Conservation (phyloP, 2,329 filamentous ascomycete species). For the Acrodontium crateriforme region DNA sequence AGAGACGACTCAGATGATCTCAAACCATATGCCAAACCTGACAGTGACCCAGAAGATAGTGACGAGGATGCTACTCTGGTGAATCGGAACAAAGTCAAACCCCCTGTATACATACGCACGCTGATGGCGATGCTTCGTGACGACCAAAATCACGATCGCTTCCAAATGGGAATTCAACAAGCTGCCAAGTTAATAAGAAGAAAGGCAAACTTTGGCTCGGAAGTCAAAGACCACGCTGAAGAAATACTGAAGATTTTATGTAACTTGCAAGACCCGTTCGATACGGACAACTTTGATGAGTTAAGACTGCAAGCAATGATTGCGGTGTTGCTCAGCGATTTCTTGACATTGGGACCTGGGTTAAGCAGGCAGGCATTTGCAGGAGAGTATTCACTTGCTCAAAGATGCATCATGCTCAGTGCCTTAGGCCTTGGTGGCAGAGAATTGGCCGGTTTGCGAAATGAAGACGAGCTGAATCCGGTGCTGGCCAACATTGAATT, state of each 20-base stretch:
- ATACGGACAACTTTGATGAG: conserved; percentile 64
- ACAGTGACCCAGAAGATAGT: conserved; percentile 78
- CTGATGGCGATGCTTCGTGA: conserved; percentile 67
- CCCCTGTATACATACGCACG: conserved; percentile 84
- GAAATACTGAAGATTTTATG: conserved; percentile 66
- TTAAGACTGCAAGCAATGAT: conserved; percentile 69
- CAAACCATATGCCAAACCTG: conserved; percentile 67
- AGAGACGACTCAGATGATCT: conserved; percentile 50
- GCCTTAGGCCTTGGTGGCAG: conserved; percentile 69
- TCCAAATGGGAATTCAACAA: conserved; percentile 63
- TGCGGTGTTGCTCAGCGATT: conserved; percentile 62
- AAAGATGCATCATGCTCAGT: conserved; percentile 69
- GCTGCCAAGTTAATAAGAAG: conserved; percentile 72
- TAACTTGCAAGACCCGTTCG: conserved; percentile 73
- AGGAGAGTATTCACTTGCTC: conserved; percentile 78
- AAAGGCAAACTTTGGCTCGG: conserved; percentile 76
- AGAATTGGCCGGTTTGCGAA: conserved; percentile 67
- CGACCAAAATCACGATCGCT: conserved; percentile 69
- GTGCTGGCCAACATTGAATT: conserved; percentile 36
- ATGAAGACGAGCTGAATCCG: conserved; percentile 34
- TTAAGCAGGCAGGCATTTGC: conserved; percentile 77
- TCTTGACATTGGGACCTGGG: conserved; percentile 67
- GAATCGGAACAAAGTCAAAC: conserved; percentile 64
- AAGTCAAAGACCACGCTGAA: conserved; percentile 71
- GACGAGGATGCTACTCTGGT: conserved; percentile 86